These are phyloP conservation scores for Hordeum pubiflorum DNA, from an alignment of 202 grass and related monocot genomes.

Conservation along the genomic window DNA sequence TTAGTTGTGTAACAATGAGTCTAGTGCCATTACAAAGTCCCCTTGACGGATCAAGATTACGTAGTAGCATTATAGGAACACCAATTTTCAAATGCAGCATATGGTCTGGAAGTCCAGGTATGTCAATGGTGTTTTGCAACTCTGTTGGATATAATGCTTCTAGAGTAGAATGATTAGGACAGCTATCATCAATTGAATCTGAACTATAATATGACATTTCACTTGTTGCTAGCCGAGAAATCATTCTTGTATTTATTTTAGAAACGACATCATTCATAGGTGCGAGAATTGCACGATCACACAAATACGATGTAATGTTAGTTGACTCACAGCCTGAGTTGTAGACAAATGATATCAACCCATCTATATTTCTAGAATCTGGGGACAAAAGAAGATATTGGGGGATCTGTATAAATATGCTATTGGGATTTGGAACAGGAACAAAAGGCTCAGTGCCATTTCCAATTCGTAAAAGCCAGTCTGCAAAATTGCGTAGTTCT, in stretches of 20 bases:
- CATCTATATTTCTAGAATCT: background rate
- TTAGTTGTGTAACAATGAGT: background rate
- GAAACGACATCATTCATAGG: background rate
- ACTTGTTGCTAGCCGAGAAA: background rate
- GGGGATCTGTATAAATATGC: background rate
- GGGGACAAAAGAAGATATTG: background rate
- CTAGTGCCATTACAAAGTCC: conserved; percentile 25
- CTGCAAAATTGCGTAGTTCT: background rate
- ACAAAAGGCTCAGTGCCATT: background rate
- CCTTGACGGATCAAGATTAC: background rate
- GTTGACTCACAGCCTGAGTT: background rate
- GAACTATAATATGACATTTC: background rate
- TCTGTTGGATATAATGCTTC: conserved; percentile 8
- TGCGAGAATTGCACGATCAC: background rate
- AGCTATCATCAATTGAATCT: background rate
- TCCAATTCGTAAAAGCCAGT: background rate
- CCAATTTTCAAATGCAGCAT: conserved; percentile 2
- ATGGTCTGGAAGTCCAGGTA: background rate
- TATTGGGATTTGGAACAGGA: background rate
- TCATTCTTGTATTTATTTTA: background rate
- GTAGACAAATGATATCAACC: background rate
- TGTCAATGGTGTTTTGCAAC: conserved; percentile 2
- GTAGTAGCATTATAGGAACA: conserved; percentile 16
- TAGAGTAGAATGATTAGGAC: background rate
- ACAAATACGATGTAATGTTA: background rate